These are phyloP conservation scores for Rhododendron williamsianum DNA, from an alignment of 148 eudicot species.

Conservation along the genomic window DNA sequence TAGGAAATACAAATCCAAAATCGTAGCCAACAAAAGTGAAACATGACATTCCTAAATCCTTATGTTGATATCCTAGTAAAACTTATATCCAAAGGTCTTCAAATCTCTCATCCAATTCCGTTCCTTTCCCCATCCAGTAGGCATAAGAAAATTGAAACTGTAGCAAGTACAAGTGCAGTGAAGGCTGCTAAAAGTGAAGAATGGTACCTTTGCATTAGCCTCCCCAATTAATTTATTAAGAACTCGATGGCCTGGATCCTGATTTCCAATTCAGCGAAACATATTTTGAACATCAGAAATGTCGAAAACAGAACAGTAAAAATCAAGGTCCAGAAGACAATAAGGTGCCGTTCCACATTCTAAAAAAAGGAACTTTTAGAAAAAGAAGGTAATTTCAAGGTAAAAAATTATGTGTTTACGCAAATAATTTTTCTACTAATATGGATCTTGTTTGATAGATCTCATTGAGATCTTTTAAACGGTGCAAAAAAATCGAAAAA, in stretches of 20 bases:
- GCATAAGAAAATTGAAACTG: not conserved
- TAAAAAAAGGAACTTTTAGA: too few species aligned
- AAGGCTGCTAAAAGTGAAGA: constrained; percentile 10
- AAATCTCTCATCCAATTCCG: not conserved
- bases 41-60: not conserved
- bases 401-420: too few species aligned
- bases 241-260: constrained; percentile 91
- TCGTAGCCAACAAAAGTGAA: not conserved
- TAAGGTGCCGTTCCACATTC: too few species aligned
- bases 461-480: too few species aligned
- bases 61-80: not conserved
- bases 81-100: not conserved
- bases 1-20: not conserved
- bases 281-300: not conserved
- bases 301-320: not conserved
- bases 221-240: constrained; percentile 69
- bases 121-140: not conserved
- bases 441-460: too few species aligned
- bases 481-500: too few species aligned
- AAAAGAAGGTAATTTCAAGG: too few species aligned
- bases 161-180: not conserved
- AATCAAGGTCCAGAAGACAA: not conserved
- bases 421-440: too few species aligned
- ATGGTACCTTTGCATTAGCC: constrained; percentile 52
- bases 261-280: constrained; percentile 8